A percentile compares a stretch with the other conserved stretches of the same genome.
Evolutionary conservation across 306 rosid genomes (phyloP).

Genomic region (Lathyrus sativus): DNA sequence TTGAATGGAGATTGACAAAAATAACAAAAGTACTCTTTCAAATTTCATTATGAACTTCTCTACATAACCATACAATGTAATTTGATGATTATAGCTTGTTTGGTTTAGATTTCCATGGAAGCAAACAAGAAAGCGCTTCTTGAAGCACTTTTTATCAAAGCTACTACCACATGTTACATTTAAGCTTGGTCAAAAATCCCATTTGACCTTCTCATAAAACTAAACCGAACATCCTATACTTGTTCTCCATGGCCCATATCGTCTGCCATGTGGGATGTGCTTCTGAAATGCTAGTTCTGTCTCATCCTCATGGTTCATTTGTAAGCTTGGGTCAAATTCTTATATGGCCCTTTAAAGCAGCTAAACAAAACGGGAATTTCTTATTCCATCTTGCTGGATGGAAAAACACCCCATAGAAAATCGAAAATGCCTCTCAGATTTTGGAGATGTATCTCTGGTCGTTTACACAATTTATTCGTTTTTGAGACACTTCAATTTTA

Average conservation of each 20-base stretch:
- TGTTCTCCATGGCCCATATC: background rate
- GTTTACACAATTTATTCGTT: too few relatives aligned
- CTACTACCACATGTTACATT: background rate
- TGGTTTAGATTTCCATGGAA: background rate
- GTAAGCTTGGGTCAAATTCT: background rate
- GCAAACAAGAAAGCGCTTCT: background rate
- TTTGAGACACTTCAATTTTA: too few relatives aligned
- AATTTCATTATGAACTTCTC: constrained; percentile 28
- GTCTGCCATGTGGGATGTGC: background rate
- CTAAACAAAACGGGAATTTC: background rate
- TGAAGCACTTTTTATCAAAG: background rate
- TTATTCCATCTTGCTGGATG: too few relatives aligned
- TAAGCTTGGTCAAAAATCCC: background rate
- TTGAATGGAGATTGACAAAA: constrained; percentile 16
- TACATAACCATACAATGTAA: background rate
- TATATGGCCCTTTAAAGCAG: background rate
- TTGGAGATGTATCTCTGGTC: too few relatives aligned
- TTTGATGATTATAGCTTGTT: background rate
- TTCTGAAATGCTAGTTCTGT: background rate
- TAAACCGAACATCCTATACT: background rate
- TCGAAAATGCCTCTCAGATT: too few relatives aligned
- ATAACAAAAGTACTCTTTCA: constrained; percentile 1
- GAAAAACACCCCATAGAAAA: too few relatives aligned
- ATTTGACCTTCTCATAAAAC: background rate
- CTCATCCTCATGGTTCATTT: background rate